These are phyloP conservation scores for Chlorophyllum brunneum DNA, from an alignment of 768 basidiomycete species.

Conservation along the genomic window DNA sequence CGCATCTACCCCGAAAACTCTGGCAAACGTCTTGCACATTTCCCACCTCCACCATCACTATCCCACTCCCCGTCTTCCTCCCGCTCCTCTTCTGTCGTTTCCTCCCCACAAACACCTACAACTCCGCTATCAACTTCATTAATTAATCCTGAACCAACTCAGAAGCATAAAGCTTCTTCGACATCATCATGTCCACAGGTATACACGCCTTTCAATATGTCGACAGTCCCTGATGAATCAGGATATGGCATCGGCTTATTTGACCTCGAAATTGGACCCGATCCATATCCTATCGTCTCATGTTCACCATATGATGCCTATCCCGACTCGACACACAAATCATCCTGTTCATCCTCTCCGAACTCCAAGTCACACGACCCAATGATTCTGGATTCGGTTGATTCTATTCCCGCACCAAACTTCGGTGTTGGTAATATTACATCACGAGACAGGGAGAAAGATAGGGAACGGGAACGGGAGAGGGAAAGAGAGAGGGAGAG, in stretches of 20 bases:
- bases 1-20: conserved; percentile 26
- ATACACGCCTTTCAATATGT: conserved; percentile 9
- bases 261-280: conserved; percentile 3
- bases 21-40: conserved; percentile 7
- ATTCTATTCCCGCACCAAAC: background rate
- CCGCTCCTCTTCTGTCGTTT: conserved; percentile 17
- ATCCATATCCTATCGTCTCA: conserved; percentile 9
- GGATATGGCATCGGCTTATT: conserved; percentile 1
- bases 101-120: conserved; percentile 18
- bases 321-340: background rate
- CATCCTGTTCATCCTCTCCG: background rate
- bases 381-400: conserved; percentile 1
- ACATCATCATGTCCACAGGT: conserved; percentile 3
- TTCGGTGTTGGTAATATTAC: conserved; percentile 3
- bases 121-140: conserved; percentile 13
- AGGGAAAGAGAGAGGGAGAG: conserved; percentile 1
- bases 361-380: conserved; percentile 9
- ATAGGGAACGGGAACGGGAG: conserved; percentile 1
- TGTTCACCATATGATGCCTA: background rate
- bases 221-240: background rate
- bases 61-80: conserved; percentile 17
- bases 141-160: background rate
- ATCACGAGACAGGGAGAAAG: conserved; percentile 1
- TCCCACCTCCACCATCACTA: conserved; percentile 12
- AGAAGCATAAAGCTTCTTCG: conserved; percentile 10